These are phyloP conservation scores for Leishmania braziliensis DNA, from an alignment of 208 protist species.

Conservation along the genomic window DNA sequence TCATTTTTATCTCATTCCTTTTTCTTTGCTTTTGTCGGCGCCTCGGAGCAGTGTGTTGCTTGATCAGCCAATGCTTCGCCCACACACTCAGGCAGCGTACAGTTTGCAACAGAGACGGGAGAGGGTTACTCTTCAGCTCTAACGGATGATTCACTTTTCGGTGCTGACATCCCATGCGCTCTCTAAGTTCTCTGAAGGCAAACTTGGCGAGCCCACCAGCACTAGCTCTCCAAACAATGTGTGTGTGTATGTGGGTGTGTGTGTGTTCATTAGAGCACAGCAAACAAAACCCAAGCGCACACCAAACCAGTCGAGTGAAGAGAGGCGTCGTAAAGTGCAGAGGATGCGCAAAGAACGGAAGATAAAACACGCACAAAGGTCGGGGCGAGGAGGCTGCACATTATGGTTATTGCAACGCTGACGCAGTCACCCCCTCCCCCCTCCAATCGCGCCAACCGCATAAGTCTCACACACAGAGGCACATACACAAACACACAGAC, in stretches of 20 bases:
- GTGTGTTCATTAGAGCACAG: not conserved
- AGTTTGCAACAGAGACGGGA: not conserved
- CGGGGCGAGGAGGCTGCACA: not conserved
- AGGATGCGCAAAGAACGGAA: too few relatives aligned
- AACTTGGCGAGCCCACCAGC: not conserved
- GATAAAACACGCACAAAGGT: too few relatives aligned
- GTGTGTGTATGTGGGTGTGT: too few relatives aligned
- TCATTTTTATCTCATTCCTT: not conserved
- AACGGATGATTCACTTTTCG: not conserved
- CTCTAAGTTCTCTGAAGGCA: not conserved
- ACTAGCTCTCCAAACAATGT: too few relatives aligned
- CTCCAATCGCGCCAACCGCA: not conserved
- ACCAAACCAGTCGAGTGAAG: too few relatives aligned
- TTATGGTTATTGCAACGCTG: not conserved
- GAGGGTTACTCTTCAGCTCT: not conserved
- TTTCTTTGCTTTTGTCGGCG: not conserved
- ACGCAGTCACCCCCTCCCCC: not conserved
- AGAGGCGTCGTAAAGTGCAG: too few relatives aligned
- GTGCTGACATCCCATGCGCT: not conserved
- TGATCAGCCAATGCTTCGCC: not conserved
- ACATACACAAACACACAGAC: conserved; percentile 1
- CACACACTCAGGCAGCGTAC: not conserved
- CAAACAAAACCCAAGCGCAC: conserved; percentile 1
- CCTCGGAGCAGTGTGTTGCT: not conserved
- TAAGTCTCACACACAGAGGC: not conserved